These are phyloP conservation scores for Fusarium tupiense DNA, from an alignment of 2,329 filamentous ascomycete genomes.

Conservation along the genomic window DNA sequence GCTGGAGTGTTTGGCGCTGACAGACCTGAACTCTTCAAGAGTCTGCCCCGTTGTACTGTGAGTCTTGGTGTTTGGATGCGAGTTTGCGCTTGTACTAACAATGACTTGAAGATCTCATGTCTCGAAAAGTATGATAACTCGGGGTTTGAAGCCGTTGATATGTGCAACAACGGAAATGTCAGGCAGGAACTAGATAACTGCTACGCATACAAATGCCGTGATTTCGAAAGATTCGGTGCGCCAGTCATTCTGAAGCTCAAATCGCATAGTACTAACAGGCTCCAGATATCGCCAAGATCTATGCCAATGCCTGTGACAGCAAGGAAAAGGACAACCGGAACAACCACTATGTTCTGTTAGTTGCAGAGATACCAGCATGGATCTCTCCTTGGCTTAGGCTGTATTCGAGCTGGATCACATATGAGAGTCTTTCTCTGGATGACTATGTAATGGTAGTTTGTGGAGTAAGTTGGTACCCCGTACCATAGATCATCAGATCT, in stretches of 20 bases:
- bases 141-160: conserved; percentile 3
- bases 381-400: conserved; percentile 50
- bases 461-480: conserved; percentile 38
- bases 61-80: not conserved
- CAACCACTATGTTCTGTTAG: conserved; percentile 48
- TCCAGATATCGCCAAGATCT: conserved; percentile 45
- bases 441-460: conserved; percentile 53
- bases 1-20: conserved; percentile 21
- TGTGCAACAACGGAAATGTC: conserved; percentile 15
- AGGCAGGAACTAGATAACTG: conserved; percentile 21
- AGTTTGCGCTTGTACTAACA: not conserved
- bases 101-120: conserved; percentile 5
- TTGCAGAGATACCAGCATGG: conserved; percentile 49
- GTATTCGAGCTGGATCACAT: conserved; percentile 48
- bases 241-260: not conserved
- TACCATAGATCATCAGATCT: not conserved
- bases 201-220: conserved; percentile 25
- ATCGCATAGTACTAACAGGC: conserved; percentile 2
- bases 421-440: conserved; percentile 47
- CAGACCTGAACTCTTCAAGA: conserved; percentile 18
- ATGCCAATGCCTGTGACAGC: conserved; percentile 47
- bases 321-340: conserved; percentile 45
- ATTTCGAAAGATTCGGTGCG: conserved; percentile 37
- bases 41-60: conserved; percentile 21
- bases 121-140: conserved; percentile 4